Evolutionary conservation across 2,329 filamentous ascomycete species (phyloP).

Genomic region (Hirsutella rhossiliensis): DNA sequence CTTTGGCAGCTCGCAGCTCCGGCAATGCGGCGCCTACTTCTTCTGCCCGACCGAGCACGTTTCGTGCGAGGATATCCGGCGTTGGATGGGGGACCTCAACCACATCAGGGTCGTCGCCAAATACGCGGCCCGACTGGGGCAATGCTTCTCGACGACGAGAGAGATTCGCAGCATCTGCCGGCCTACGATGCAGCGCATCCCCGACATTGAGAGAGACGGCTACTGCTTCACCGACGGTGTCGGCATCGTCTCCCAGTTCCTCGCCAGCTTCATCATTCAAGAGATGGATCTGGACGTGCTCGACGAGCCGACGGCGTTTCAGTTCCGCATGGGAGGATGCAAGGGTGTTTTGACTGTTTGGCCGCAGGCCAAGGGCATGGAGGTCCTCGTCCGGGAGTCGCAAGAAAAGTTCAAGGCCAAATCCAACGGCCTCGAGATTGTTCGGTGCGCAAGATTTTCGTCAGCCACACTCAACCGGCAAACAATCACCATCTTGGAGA

Average conservation of each 20-base stretch:
- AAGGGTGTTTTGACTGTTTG: conserved; percentile 81
- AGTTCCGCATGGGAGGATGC: conserved; percentile 84
- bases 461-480: conserved; percentile 80
- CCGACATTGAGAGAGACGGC: conserved; percentile 57
- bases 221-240: conserved; percentile 84
- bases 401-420: conserved; percentile 75
- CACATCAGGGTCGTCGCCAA: conserved; percentile 80
- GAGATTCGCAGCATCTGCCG: conserved; percentile 54
- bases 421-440: conserved; percentile 70
- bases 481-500: conserved; percentile 72
- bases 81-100: conserved; percentile 76
- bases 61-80: conserved; percentile 64
- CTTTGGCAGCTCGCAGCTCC: conserved; percentile 89
- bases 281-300: conserved; percentile 52
- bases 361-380: conserved; percentile 49
- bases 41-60: conserved; percentile 61
- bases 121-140: conserved; percentile 76
- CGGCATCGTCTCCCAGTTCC: conserved; percentile 73
- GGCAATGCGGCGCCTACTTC: conserved; percentile 87
- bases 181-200: conserved; percentile 45
- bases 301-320: conserved; percentile 65
- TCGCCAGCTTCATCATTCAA: conserved; percentile 60
- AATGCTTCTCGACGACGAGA: conserved; percentile 90
- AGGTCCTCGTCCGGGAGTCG: conserved; percentile 70
- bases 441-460: conserved; percentile 65